Percentiles rank a stretch among this genome's conserved stretches.
Conservation (phyloP, 1,139 yeast genomes). For the Yamadazyma atlantica region DNA sequence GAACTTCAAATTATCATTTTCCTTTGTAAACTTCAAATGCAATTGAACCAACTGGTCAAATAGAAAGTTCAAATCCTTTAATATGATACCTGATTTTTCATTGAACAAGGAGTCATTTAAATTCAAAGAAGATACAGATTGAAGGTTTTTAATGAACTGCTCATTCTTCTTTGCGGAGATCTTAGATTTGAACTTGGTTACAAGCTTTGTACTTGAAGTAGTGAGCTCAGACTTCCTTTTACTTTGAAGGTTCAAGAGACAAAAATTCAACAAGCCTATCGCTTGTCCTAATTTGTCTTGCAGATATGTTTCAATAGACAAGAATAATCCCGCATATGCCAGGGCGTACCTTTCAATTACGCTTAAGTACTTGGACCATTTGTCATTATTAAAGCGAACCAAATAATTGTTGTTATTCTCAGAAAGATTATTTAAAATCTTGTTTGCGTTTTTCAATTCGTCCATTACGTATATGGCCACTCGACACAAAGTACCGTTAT, state of each 20-base stretch:
- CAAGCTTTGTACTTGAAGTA: slow-evolving; percentile 15
- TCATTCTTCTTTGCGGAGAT: slow-evolving; percentile 31
- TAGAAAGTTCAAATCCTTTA: slow-evolving; percentile 38
- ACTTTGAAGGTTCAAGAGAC: slow-evolving; percentile 40
- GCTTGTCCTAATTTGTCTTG: slow-evolving; percentile 43
- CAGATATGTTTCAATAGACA: slow-evolving; percentile 44
- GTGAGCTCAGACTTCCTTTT: slow-evolving; percentile 22
- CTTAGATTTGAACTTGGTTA: slow-evolving; percentile 25
- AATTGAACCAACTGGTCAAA: slow-evolving; percentile 41
- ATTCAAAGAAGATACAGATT: slow-evolving; percentile 38
- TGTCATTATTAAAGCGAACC: slow-evolving; percentile 9
- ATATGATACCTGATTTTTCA: slow-evolving; percentile 33
- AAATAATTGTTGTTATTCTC: slow-evolving; percentile 13
- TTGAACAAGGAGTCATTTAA: slow-evolving; percentile 37
- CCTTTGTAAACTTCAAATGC: slow-evolving; percentile 42
- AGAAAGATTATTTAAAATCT: slow-evolving; percentile 17
- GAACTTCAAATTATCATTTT: slow-evolving; percentile 41
- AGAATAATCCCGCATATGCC: slow-evolving; percentile 45
- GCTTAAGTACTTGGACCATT: slow-evolving; percentile 36
- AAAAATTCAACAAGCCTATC: slow-evolving; percentile 40
- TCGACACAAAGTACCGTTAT: slow-evolving; percentile 42
- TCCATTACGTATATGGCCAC: slow-evolving; percentile 41
- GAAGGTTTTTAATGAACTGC: slow-evolving; percentile 28
- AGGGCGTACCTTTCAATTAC: slow-evolving; percentile 35
- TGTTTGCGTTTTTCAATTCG: slow-evolving; percentile 27